Conservation (phyloP, 345 rosid genomes). For the Eucalyptus regnans region DNA sequence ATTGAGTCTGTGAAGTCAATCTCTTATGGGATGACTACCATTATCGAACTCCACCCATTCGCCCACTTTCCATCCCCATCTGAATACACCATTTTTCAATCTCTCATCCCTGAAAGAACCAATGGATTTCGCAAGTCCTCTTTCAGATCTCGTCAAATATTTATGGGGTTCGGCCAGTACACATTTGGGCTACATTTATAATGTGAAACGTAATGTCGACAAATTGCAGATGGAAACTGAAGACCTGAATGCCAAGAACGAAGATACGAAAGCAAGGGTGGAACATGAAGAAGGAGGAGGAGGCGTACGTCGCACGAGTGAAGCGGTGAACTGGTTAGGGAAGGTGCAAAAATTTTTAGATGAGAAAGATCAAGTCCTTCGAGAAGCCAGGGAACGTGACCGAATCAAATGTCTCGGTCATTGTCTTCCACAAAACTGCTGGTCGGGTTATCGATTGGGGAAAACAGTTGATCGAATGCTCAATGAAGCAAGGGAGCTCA, state of each 20-base stretch:
- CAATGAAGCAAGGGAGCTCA: neutral
- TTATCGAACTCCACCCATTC: too few species aligned
- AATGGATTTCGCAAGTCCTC: neutral
- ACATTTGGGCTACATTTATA: neutral
- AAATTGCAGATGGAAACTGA: rapidly evolving
- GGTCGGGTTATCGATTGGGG: neutral
- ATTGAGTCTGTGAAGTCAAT: too few species aligned
- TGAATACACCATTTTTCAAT: too few species aligned
- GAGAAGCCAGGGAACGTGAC: neutral
- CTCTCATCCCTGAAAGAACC: neutral
- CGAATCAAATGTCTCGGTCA: neutral
- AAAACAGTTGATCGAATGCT: neutral
- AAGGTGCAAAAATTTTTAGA: neutral
- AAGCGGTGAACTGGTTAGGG: rapidly evolving
- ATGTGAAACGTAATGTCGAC: neutral
- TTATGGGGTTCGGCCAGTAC: neutral
- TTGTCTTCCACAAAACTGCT: neutral
- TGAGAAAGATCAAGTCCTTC: neutral
- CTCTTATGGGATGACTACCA: too few species aligned
- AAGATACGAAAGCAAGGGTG: rapidly evolving
- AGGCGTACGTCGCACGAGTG: rapidly evolving
- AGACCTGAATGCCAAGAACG: rapidly evolving
- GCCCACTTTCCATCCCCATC: too few species aligned
- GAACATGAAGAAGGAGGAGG: rapidly evolving
- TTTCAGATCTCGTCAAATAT: neutral